These are phyloP conservation scores for Bipolaris cookei DNA, from an alignment of 2,329 filamentous ascomycete species.

Conservation along the genomic window DNA sequence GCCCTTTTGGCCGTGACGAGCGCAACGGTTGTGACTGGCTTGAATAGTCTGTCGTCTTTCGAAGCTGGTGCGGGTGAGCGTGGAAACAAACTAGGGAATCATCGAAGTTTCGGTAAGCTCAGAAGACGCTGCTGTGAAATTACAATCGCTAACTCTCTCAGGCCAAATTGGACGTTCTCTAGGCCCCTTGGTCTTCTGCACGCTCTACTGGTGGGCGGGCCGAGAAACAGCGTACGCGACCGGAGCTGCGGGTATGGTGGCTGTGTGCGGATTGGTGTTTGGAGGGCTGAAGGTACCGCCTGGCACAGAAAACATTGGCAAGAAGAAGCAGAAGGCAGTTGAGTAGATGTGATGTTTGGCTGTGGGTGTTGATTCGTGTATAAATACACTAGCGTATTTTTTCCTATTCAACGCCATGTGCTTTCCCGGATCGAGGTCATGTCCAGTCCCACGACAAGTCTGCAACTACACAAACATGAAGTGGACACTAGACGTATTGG, in stretches of 20 bases:
- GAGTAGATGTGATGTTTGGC: neutral
- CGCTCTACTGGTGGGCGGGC: constrained; percentile 98
- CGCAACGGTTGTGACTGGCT: constrained; percentile 89
- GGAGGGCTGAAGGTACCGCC: constrained; percentile 71
- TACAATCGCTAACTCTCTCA: constrained; percentile 45
- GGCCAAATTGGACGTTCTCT: constrained; percentile 88
- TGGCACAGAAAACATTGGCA: constrained; percentile 43
- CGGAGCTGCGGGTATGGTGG: constrained; percentile 80
- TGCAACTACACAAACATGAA: too few species aligned
- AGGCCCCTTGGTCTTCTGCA: constrained; percentile 89
- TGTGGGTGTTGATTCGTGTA: neutral
- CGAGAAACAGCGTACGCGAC: constrained; percentile 82
- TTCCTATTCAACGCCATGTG: neutral
- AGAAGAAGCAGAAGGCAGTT: constrained; percentile 27
- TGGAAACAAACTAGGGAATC: constrained; percentile 82
- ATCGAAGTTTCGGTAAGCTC: constrained; percentile 67
- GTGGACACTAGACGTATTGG: too few species aligned
- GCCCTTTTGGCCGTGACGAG: constrained; percentile 86
- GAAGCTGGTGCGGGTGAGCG: constrained; percentile 81
- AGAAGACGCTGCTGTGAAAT: neutral
- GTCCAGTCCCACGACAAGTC: too few species aligned
- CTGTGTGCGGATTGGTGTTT: constrained; percentile 74
- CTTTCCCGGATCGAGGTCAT: neutral
- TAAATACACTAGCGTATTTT: neutral
- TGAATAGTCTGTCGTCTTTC: constrained; percentile 91